phyloP scores from a whole-genome alignment of 2,329 filamentous ascomycete species.

The Dactylellina cionopaga region DNA sequence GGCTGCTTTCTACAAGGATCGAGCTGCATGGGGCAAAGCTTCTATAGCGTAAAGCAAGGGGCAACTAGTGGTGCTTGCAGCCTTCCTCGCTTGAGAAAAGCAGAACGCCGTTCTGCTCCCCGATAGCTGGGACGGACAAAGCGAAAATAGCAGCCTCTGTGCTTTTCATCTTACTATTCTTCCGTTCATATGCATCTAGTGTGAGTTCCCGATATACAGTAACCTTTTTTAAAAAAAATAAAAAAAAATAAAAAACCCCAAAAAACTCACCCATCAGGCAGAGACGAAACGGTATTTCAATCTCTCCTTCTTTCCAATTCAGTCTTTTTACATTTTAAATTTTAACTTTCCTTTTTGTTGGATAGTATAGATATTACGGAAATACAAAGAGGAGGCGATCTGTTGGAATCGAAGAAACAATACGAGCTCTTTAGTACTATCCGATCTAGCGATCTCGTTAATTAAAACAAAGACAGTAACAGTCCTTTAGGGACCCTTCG shows the following conservation, averaged over 20 bases:
- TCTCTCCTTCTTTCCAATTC: background rate
- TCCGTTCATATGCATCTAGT: slow-evolving; percentile 8
- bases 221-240: background rate
- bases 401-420: slow-evolving; percentile 33
- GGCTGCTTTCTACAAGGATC: background rate
- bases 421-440: background rate
- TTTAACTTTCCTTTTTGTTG: slow-evolving; percentile 3
- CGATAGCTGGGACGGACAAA: slow-evolving; percentile 25
- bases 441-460: slow-evolving; percentile 14
- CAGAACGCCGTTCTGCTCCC: slow-evolving; percentile 30
- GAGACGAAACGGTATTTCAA: slow-evolving; percentile 36
- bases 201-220: slow-evolving; percentile 28
- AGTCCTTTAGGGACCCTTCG: slow-evolving; percentile 1
- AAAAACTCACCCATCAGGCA: slow-evolving; percentile 15
- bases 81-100: background rate
- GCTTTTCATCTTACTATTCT: background rate
- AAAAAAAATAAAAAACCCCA: too few relatives aligned
- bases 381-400: slow-evolving; percentile 39
- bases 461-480: slow-evolving; percentile 26
- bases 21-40: slow-evolving; percentile 22
- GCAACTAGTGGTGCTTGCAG: slow-evolving; percentile 20
- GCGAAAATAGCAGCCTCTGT: background rate
- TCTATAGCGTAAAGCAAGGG: slow-evolving; percentile 51
- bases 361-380: background rate
- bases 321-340: background rate